Conservation (phyloP, 2,329 filamentous ascomycete species). For the Fusarium cicatricum region DNA sequence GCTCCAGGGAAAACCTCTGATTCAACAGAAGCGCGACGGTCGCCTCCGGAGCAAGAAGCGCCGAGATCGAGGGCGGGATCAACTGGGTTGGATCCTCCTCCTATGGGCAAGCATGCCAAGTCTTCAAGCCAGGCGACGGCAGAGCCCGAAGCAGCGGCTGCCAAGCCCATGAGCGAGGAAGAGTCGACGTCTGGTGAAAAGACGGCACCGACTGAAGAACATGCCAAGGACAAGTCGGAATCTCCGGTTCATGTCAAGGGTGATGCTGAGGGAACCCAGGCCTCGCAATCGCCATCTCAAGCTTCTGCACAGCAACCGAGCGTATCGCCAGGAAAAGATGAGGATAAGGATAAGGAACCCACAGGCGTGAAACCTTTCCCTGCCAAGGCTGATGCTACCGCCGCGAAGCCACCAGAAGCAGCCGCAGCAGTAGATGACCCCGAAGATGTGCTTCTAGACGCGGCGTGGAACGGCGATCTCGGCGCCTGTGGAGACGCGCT, state of each 20-base stretch:
- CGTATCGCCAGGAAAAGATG: background rate
- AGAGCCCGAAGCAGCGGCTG: background rate
- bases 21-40: background rate
- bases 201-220: background rate
- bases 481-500: slow-evolving; percentile 38
- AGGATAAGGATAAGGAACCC: background rate
- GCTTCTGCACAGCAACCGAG: background rate
- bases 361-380: background rate
- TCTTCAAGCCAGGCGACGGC: background rate
- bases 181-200: background rate
- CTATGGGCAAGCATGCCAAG: slow-evolving; percentile 3
- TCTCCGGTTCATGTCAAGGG: slow-evolving; percentile 2
- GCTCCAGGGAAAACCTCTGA: slow-evolving; percentile 7
- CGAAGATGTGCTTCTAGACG: slow-evolving; percentile 42
- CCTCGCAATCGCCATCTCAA: background rate
- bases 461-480: slow-evolving; percentile 46
- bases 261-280: slow-evolving; percentile 1
- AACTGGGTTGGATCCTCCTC: slow-evolving; percentile 25
- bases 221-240: background rate
- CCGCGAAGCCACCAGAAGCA: background rate
- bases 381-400: background rate
- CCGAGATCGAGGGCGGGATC: slow-evolving; percentile 8
- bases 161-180: background rate
- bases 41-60: background rate
- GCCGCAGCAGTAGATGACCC: slow-evolving; percentile 16